Base-by-base conservation (phyloP, 2,329 filamentous ascomycete species). In the Geosmithia flava region DNA sequence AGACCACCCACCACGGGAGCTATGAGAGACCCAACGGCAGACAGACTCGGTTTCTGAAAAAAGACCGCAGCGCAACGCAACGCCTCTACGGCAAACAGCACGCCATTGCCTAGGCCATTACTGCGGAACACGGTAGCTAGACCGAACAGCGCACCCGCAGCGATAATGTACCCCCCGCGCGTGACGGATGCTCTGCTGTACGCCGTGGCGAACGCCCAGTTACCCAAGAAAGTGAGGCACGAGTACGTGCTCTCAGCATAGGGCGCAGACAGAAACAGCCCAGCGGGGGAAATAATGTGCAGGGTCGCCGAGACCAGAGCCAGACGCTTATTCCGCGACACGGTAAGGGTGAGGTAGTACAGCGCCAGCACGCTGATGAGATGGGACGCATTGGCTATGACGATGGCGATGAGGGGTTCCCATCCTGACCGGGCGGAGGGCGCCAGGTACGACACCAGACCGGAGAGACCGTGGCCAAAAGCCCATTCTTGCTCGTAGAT, bases 401-500 rank as follows among this genome's bases (percentile, higher is more conserved):
- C 56, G 43, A 93, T 73, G 37, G 79, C 87, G 20, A 83, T 67
- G 16, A 82, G 56, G 2, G 68, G 61, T 55, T 73, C 68, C 33
- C 33, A 37, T 37, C 33, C 33, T 27, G 52, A 51, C 30, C 42
- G 49, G 42, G 47, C 44, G 10, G 48, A 30, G 23, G 6, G 20
- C 20, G 13, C 41, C 11, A 74, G 19, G 39, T 52, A 53, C 10
- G 66, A 61, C 20, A 76, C 68, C 40, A 66, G 54, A 8, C 61
- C 53, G 2, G 76, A 73, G 44, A 80, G 53, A 50, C 65, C 67
- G 49, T 58, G 54, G 39, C 82, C 83, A 66, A 90, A 93, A 0
- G 87, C 87, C 86, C 86, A 93, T 64, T 91, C 85, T 65, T 93
- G 87, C 66, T 94, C 87, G 60, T 80, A 85, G 11, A 81, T 48